phyloP scores from a whole-genome alignment of 495 filamentous ascomycete species.

The Cenococcum geophilum region DNA sequence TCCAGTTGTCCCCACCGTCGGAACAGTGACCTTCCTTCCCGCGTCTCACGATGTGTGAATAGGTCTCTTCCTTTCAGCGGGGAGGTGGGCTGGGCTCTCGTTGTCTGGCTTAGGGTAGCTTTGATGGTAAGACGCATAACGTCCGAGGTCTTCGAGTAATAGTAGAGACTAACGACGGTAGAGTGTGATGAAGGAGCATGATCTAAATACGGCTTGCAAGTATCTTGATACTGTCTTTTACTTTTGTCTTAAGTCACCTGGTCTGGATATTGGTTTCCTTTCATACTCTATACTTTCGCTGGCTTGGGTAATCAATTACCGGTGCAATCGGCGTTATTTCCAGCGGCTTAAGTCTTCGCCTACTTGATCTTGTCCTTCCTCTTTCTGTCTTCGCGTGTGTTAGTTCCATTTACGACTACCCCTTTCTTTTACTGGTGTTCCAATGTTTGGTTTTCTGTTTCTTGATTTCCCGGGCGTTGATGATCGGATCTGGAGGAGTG shows the following conservation, averaged over 20 bases:
- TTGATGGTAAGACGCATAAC: neutral
- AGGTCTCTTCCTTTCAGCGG: conserved; percentile 16
- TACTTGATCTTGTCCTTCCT: neutral
- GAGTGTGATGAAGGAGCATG: neutral
- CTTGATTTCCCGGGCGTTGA: too few species aligned
- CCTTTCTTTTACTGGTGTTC: neutral
- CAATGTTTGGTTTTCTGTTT: neutral
- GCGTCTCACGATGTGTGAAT: conserved; percentile 7
- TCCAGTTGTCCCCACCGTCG: conserved; percentile 23
- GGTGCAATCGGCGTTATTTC: neutral
- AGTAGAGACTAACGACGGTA: too few species aligned
- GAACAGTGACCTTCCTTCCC: conserved; percentile 22
- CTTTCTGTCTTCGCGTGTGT: neutral
- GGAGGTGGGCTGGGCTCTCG: conserved; percentile 20
- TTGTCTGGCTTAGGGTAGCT: neutral
- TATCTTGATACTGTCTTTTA: neutral
- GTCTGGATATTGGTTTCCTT: neutral
- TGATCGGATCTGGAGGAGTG: too few species aligned
- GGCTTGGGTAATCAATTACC: neutral
- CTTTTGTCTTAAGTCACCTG: neutral
- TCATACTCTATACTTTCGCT: conserved; percentile 1
- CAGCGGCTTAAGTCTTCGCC: neutral
- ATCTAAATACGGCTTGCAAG: neutral
- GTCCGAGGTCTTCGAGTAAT: too few species aligned
- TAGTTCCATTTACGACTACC: neutral